Base-by-base conservation (phyloP, 805 yeast genomes). In the Saccharomycopsis fibuligera region DNA sequence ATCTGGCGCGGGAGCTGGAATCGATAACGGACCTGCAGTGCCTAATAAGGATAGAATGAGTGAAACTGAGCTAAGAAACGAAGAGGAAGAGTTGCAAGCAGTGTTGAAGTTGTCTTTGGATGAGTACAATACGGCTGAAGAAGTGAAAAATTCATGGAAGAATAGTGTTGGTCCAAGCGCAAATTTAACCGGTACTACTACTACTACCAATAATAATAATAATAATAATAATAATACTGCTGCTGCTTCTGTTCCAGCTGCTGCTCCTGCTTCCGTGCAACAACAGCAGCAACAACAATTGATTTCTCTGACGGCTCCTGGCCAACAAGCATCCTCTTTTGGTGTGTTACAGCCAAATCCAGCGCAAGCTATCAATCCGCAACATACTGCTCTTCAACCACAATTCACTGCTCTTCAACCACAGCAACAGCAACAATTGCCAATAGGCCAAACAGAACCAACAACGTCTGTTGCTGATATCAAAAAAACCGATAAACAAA, bases 41-140 rank as follows among this genome's bases (percentile, higher is more conserved):
- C 90, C 90, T 5, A 76, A 68, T 35, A 83, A 81, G 57, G 68
- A 69, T 35, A 67, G 70, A 41, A 64, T 76, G 56, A 67, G 74
- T 4, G 63, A 65, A 3, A 61, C 59, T n/a, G 81, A 75, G 41
- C 68, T 69, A 49, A 57, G 58, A 36, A 67, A 71, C 22, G 97
- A 91, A 55, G 96, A 93, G 42, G 85, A 81, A 45, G 95, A 88
- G 55, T 67, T 91, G 41, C 82, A 80, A 57, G 74, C 81, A 54
- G 96, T 86, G 0, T 70, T 90, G 52, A 84, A 80, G 51, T 61
- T 86, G 43, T 88, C 96, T 0, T 66, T 86, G 40, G 72, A 76
- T 44, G 95, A 86, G 54, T 75, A 73, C 38, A 74, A 73, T 54
- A 56, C 70, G 27, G 24, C 33, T 31, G 19, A 5, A 35, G 42